These are phyloP conservation scores for Tubosaeta brunneosetosa DNA, from an alignment of 768 basidiomycete genomes.

Conservation along the genomic window DNA sequence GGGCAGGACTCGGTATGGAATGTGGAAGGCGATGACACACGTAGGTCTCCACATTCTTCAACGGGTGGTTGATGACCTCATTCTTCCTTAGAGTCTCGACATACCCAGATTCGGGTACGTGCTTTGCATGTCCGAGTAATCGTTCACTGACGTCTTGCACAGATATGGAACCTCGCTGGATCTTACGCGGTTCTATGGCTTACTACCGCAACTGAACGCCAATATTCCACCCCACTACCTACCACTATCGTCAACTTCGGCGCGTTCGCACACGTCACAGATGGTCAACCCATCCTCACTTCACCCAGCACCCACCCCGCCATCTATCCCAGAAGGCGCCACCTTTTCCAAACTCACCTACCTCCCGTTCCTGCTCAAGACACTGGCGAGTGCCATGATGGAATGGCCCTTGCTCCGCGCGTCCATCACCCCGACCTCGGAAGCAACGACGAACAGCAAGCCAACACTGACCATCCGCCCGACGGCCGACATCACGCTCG, in stretches of 20 bases:
- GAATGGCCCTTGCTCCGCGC: conserved; percentile 83
- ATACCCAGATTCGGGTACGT: conserved; percentile 80
- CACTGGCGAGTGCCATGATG: conserved; percentile 71
- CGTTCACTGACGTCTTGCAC: conserved; percentile 1
- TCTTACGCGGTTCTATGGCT: conserved; percentile 59
- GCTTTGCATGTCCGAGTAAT: background rate
- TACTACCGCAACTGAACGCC: conserved; percentile 61
- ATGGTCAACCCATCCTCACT: conserved; percentile 39
- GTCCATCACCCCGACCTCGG: conserved; percentile 50
- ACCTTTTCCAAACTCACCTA: conserved; percentile 70
- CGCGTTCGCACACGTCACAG: conserved; percentile 16
- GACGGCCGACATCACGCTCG: conserved; percentile 69
- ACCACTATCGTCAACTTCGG: conserved; percentile 36
- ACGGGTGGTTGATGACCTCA: background rate
- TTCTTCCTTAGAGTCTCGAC: conserved; percentile 58
- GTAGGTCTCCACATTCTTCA: conserved; percentile 32
- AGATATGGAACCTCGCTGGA: conserved; percentile 76
- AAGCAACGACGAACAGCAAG: conserved; percentile 33
- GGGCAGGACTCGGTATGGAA: conserved; percentile 70
- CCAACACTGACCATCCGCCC: conserved; percentile 71
- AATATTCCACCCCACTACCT: conserved; percentile 61
- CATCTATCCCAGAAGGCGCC: conserved; percentile 44
- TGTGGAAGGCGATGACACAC: conserved; percentile 91
- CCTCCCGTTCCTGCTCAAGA: conserved; percentile 80
- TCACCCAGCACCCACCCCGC: conserved; percentile 35